Evolutionary conservation across 805 yeast species (phyloP), one percentile per base, ranked within the genome.

Genomic region (Candida wancherniae): DNA sequence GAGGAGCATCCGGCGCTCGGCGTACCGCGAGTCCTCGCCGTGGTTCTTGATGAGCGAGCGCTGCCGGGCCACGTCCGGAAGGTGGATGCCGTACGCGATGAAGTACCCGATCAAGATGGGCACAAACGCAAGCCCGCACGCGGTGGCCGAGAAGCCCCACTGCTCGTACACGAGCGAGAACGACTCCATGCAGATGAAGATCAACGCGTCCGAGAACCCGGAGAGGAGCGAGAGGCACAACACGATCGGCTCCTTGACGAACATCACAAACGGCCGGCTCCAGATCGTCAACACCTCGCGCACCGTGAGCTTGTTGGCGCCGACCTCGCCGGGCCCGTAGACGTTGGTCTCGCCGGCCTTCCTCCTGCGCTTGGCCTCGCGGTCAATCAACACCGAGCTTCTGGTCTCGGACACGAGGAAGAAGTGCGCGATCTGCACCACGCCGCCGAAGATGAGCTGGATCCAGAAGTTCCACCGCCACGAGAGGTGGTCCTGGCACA

Each of bases 161-260:
- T 59, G 63, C 19, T 27, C 33, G 37, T 54, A 62, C 0, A 57
- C 65, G 13, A 55, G 36, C 8, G 53, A 39, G 31, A 56, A 58
- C 3, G 64, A 57, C 31, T 61, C 63, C 59, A 59, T 54, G 41
- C 61, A 60, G 20, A 56, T 51, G 46, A 62, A 62, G 29, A 61
- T 62, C 44, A 61, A 53, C 6, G 67, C 67, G 39, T 62, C 68
- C 3, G 63, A 54, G 39, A 62, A 62, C 6, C 68, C 68, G 5
- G 65, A 58, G 26, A 62, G 55, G 23, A 62, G 47, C 6, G 63
- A 57, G 24, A 61, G 51, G 21, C 58, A 61, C 22, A 61, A 44
- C 19, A 61, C 67, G 33, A 62, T 62, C 9, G 68, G 68, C 34
- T 62, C 68, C 6, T 37, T 48, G 15, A 53, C 24, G 28, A 59